phyloP scores from a whole-genome alignment of 768 basidiomycete genomes.

The Leccinum disarticulatum region DNA sequence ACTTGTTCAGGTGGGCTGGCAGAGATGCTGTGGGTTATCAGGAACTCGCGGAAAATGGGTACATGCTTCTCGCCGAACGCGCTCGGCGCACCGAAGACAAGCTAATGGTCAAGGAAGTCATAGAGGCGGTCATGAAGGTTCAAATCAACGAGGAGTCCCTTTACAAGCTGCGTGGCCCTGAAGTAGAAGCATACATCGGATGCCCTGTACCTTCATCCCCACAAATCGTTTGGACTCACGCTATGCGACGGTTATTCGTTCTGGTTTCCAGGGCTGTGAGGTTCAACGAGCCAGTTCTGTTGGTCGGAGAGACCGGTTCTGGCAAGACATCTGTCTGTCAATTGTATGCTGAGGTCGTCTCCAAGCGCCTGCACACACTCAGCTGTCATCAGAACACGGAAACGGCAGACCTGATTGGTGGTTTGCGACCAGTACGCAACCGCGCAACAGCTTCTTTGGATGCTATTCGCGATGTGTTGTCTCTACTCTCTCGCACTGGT shows the following conservation, averaged over 20 bases:
- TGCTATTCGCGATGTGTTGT: conserved; percentile 42
- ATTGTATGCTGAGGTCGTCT: conserved; percentile 68
- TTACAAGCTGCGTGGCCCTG: conserved; percentile 57
- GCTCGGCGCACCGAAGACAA: conserved; percentile 85
- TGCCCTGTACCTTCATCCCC: conserved; percentile 47
- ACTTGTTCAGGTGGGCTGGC: conserved; percentile 96
- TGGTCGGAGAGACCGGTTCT: conserved; percentile 96
- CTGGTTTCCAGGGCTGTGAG: conserved; percentile 82
- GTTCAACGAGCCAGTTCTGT: conserved; percentile 90
- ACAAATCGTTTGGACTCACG: conserved; percentile 85
- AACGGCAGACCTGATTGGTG: conserved; percentile 94
- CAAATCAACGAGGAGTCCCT: conserved; percentile 68
- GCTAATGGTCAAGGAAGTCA: conserved; percentile 84
- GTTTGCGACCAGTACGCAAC: conserved; percentile 85
- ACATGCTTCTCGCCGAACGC: conserved; percentile 95
- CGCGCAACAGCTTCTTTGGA: conserved; percentile 56
- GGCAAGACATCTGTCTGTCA: conserved; percentile 99
- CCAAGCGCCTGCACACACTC: conserved; percentile 64
- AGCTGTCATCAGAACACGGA: conserved; percentile 99
- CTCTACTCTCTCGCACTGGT: conserved; percentile 44
- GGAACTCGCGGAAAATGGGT: conserved; percentile 92
- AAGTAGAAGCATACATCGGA: conserved; percentile 51
- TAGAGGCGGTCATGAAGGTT: conserved; percentile 88
- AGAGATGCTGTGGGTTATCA: conserved; percentile 88
- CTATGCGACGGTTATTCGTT: conserved; percentile 88